Conservation (phyloP, 2,329 filamentous ascomycete species). For the Raffaelea ambrosiae region DNA sequence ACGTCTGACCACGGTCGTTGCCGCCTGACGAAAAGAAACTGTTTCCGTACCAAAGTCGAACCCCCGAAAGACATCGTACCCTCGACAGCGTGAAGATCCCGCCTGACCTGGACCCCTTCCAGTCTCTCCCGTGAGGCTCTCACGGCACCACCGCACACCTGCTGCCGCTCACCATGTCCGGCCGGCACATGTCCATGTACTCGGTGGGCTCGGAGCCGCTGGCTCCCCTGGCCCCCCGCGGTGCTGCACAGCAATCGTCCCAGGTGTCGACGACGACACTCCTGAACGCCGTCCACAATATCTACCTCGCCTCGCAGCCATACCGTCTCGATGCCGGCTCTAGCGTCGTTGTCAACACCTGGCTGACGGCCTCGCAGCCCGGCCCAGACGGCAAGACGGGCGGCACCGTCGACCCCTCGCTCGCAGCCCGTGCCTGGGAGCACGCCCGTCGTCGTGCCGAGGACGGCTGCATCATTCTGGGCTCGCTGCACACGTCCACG, state of each 20-base stretch:
- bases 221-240: slow-evolving; percentile 43
- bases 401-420: slow-evolving; percentile 69
- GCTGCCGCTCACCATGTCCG: slow-evolving; percentile 40
- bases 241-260: slow-evolving; percentile 57
- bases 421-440: slow-evolving; percentile 85
- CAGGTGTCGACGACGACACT: slow-evolving; percentile 91
- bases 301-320: slow-evolving; percentile 74
- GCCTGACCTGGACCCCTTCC: too few species aligned
- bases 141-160: slow-evolving; percentile 13
- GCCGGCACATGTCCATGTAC: slow-evolving; percentile 58
- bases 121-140: slow-evolving; percentile 20
- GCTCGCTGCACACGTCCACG: slow-evolving; percentile 79
- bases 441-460: slow-evolving; percentile 90
- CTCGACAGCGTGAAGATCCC: too few species aligned
- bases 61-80: too few species aligned
- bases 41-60: too few species aligned
- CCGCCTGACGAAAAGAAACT: too few species aligned
- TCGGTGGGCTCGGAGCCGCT: slow-evolving; percentile 58
- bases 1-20: too few species aligned
- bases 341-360: slow-evolving; percentile 90
- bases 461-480: slow-evolving; percentile 85
- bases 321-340: slow-evolving; percentile 84
- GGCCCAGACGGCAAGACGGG: slow-evolving; percentile 61
- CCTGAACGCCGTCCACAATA: slow-evolving; percentile 83
- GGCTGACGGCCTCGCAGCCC: slow-evolving; percentile 71